Evolutionary conservation across 331 rosid genomes (phyloP), one percentile per base, ranked within the genome.

Genomic region (Pyracantha coccinea): DNA sequence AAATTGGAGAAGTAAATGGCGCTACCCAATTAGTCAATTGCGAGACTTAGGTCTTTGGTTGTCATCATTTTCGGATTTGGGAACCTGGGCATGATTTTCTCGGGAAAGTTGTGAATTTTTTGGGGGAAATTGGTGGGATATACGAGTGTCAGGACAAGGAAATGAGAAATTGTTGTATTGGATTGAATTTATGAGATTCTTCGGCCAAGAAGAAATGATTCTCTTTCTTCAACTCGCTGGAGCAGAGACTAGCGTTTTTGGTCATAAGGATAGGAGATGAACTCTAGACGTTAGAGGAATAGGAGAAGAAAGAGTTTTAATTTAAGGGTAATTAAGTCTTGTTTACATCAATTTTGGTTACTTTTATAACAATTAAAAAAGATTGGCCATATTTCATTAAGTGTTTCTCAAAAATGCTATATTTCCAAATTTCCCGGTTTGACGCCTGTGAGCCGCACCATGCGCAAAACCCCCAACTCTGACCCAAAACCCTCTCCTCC

Each of bases 1-100:
- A 92, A 87, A 60, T 92, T 89, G 66, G 45, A 52, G 84, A 94
- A 92, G 38, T 90, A 86, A 50, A 84, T n/a, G 53, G 84, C 50
- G 66, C 15, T 23, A 3, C 12, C 73, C 4, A n/a, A n/a, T 53
- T 65, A 76, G 23, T 68, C 76, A 17, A 53, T 44, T 4, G 13
- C 5, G 25, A 17, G 63, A 21, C 57, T 72, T 9, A 67, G 12
- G 68, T 79, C 68, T 16, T 72, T 63, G 59, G 47, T 44, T 59
- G 73, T 79, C 69, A 76, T 83, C 87, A 81, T 79, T 24, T 69
- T 62, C 16, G 3, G 35, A 35, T 64, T 25, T 21, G 63, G 63
- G 4, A 68, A 35, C 44, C 0, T 23, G 3, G 7, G 58, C 23
- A 1, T 47, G 21, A 31, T 35, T 59, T 50, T 29, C 33, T 14